Conservation (phyloP, 768 basidiomycete genomes). For the Hebeloma cylindrosporum region DNA sequence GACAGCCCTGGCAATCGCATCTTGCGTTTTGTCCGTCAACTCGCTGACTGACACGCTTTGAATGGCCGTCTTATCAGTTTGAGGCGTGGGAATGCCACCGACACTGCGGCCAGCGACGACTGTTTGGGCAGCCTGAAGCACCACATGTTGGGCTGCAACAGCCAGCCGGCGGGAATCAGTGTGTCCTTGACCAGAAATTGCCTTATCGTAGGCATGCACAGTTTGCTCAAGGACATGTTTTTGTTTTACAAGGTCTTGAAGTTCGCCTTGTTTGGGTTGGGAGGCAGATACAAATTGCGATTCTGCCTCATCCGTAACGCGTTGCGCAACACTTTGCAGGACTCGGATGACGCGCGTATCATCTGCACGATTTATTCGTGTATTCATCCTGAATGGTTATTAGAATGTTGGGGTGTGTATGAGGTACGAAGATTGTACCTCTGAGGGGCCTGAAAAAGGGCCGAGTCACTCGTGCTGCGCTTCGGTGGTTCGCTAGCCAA, state of each 20-base stretch:
- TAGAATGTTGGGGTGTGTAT: neutral
- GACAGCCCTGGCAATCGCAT: conserved; percentile 80
- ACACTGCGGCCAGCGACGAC: conserved; percentile 49
- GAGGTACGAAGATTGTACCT: conserved; percentile 27
- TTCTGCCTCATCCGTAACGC: conserved; percentile 72
- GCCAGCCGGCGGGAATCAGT: conserved; percentile 60
- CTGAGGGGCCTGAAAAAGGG: conserved; percentile 41
- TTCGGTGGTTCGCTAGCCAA: conserved; percentile 42
- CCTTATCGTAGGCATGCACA: conserved; percentile 74
- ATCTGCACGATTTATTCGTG: conserved; percentile 31
- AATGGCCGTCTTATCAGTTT: conserved; percentile 41
- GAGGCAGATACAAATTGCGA: conserved; percentile 60
- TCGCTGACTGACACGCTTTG: conserved; percentile 53
- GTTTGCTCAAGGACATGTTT: conserved; percentile 72
- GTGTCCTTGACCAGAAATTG: conserved; percentile 55
- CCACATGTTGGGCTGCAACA: conserved; percentile 78
- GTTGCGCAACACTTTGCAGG: conserved; percentile 72
- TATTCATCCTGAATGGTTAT: conserved; percentile 10
- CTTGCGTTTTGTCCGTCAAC: conserved; percentile 52
- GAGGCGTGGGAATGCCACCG: conserved; percentile 37
- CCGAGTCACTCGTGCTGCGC: conserved; percentile 49
- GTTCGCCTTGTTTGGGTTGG: conserved; percentile 43
- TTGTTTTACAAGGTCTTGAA: conserved; percentile 76
- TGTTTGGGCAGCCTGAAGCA: conserved; percentile 77
- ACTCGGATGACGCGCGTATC: conserved; percentile 79